Percentiles rank a stretch among this genome's conserved stretches.
Conservation (phyloP, 2,329 filamentous ascomycete species). For the Diatrype stigma region DNA sequence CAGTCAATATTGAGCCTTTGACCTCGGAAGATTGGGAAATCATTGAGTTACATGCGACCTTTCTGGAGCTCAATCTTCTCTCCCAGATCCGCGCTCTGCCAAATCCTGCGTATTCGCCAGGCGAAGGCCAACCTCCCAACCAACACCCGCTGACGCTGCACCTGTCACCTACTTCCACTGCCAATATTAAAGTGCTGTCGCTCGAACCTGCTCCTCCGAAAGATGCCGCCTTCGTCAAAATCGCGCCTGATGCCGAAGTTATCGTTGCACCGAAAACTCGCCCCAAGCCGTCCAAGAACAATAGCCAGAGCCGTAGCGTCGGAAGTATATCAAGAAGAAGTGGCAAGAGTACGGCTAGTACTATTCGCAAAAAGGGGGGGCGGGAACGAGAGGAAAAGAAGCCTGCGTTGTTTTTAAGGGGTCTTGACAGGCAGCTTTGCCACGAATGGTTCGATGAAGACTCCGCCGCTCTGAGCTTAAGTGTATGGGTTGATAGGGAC, state of each 20-base stretch:
- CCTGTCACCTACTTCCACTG: slow-evolving; percentile 90
- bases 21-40: slow-evolving; percentile 98
- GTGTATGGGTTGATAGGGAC: slow-evolving; percentile 82
- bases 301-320: slow-evolving; percentile 75
- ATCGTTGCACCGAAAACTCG: slow-evolving; percentile 94
- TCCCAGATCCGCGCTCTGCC: slow-evolving; percentile 90
- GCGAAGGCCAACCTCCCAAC: slow-evolving; percentile 45
- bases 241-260: slow-evolving; percentile 90
- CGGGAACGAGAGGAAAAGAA: slow-evolving; percentile 63
- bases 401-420: slow-evolving; percentile 72
- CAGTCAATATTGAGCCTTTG: slow-evolving; percentile 92
- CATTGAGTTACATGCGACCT: slow-evolving; percentile 94
- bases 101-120: slow-evolving; percentile 66
- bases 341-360: slow-evolving; percentile 70
- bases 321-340: slow-evolving; percentile 76
- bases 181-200: slow-evolving; percentile 81
- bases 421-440: slow-evolving; percentile 66
- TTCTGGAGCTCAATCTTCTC: slow-evolving; percentile 88
- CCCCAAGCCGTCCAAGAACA: slow-evolving; percentile 60
- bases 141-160: slow-evolving; percentile 85
- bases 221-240: slow-evolving; percentile 78
- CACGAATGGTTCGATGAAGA: slow-evolving; percentile 76
- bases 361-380: slow-evolving; percentile 49
- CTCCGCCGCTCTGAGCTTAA: slow-evolving; percentile 53
- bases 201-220: slow-evolving; percentile 69